Evolutionary conservation across 331 rosid genomes (phyloP).

Genomic region (Pyrus hybrid): DNA sequence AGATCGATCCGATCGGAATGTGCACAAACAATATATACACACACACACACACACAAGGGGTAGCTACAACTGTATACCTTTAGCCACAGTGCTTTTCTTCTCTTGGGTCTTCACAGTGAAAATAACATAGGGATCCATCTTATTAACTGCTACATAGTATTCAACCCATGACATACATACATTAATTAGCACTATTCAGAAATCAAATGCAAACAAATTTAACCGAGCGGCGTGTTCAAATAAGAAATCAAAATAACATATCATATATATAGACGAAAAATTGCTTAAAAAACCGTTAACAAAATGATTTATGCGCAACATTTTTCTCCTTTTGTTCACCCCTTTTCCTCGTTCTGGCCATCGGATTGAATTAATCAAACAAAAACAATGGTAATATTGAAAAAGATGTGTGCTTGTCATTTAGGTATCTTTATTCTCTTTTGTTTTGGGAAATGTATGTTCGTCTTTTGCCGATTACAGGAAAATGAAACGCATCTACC

Average conservation of each 20-base stretch:
- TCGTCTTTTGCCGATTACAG: background rate
- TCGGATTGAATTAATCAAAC: too few species aligned
- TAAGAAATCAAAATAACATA: background rate
- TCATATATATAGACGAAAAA: background rate
- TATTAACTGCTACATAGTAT: slow-evolving; percentile 32
- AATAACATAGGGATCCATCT: slow-evolving; percentile 75
- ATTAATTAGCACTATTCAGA: background rate
- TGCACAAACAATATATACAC: background rate
- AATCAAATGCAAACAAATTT: too few species aligned
- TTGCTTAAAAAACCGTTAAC: too few species aligned
- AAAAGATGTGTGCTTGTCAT: too few species aligned
- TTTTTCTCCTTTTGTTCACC: too few species aligned
- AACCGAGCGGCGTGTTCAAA: background rate
- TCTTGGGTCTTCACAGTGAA: slow-evolving; percentile 65
- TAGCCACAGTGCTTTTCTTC: slow-evolving; percentile 62
- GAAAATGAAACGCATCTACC: background rate
- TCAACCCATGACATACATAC: background rate
- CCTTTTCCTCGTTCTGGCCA: too few species aligned
- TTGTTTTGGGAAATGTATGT: background rate
- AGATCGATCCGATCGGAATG: background rate
- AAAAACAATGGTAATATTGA: too few species aligned
- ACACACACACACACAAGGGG: too few species aligned
- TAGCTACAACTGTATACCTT: slow-evolving; percentile 24
- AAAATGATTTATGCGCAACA: too few species aligned
- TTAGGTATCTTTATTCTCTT: too few species aligned